Conservation (phyloP, 306 rosid species). For the Trichosanthes cucumerina region DNA sequence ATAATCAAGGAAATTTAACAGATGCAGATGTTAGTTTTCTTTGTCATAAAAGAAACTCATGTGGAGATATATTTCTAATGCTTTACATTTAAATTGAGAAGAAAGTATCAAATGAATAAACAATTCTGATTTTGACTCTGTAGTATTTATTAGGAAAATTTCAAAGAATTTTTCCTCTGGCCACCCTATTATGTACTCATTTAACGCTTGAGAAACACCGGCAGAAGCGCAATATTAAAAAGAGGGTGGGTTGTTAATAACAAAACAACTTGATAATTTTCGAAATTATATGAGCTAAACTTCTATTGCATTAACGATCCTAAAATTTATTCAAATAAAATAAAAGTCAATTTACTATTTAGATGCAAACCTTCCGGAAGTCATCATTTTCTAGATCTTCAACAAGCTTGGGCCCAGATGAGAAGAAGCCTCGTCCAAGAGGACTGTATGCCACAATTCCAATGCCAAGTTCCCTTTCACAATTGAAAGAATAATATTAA, state of each 20-base stretch:
- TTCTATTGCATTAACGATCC: neutral
- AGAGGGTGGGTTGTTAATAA: neutral
- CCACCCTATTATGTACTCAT: neutral
- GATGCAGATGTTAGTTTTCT: neutral
- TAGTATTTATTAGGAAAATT: neutral
- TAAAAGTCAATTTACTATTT: neutral
- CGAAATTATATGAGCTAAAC: neutral
- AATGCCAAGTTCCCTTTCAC: slow-evolving; percentile 49
- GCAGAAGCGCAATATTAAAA: neutral
- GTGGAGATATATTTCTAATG: neutral
- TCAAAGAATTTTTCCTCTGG: neutral
- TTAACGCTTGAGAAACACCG: neutral
- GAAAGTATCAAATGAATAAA: neutral
- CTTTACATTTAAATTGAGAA: neutral
- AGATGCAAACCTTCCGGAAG: slow-evolving; percentile 34
- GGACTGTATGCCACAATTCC: slow-evolving; percentile 29
- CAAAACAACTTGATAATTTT: neutral
- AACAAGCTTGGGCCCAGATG: slow-evolving; percentile 34
- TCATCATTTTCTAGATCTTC: slow-evolving; percentile 23
- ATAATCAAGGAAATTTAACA: neutral
- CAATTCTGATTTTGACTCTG: neutral
- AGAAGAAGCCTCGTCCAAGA: slow-evolving; percentile 55
- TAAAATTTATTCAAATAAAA: neutral
- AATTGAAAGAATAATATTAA: neutral
- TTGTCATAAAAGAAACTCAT: neutral